Percentiles rank a stretch among this genome's conserved stretches.
Evolutionary conservation across 169 alveolate genomes (phyloP).

Genomic region (Cryptosporidium canis): DNA sequence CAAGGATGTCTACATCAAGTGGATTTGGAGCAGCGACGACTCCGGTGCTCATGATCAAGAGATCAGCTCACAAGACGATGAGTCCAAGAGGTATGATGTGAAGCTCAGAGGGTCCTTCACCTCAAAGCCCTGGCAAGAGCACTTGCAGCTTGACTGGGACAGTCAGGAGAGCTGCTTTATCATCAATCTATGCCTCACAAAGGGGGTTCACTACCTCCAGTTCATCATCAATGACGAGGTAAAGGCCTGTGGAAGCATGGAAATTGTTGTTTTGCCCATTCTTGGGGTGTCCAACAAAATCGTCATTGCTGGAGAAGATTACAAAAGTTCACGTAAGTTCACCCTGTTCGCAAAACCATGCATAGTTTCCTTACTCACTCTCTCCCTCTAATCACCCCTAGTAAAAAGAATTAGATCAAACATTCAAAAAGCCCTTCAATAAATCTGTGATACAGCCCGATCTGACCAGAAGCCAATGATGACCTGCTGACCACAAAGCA

Average conservation of each 20-base stretch:
- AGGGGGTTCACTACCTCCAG: constrained; percentile 58
- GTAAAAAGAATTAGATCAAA: constrained; percentile 38
- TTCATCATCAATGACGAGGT: constrained; percentile 55
- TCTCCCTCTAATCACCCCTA: not conserved
- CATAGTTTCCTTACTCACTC: not conserved
- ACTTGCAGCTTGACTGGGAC: constrained; percentile 20
- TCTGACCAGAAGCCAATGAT: too few species aligned
- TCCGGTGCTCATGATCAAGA: not conserved
- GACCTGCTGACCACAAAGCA: too few species aligned
- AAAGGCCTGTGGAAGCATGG: constrained; percentile 69
- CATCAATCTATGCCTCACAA: not conserved
- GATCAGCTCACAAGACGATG: not conserved
- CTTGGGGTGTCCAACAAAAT: constrained; percentile 59
- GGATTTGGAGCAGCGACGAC: constrained; percentile 38
- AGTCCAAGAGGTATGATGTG: constrained; percentile 5
- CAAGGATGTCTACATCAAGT: constrained; percentile 20
- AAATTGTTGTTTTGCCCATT: constrained; percentile 52
- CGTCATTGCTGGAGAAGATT: constrained; percentile 6
- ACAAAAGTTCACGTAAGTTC: constrained; percentile 69
- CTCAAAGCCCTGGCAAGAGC: constrained; percentile 60
- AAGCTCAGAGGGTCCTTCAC: constrained; percentile 61
- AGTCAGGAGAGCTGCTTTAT: not conserved
- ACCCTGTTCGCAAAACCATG: not conserved
- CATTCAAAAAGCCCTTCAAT: not conserved
- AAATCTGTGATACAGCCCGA: too few species aligned